Base-by-base conservation (phyloP, 2,329 filamentous ascomycete genomes). In the Escovopsis sp. region DNA sequence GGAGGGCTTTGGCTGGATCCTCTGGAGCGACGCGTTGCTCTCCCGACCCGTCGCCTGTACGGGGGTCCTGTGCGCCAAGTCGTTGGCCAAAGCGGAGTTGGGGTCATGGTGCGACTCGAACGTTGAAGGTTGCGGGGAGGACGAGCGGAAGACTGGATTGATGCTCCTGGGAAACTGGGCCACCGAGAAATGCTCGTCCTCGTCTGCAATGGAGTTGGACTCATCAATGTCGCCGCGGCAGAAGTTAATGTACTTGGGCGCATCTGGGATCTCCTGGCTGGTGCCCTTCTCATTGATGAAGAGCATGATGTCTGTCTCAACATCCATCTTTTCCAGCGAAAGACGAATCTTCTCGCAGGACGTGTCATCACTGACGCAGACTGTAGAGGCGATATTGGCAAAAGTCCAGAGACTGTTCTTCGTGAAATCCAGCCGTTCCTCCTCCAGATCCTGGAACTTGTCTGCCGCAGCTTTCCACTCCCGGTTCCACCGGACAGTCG, bases 361-460 rank as follows among this genome's bases (percentile, higher is more conserved):
- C 49, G 84, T 77, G 65, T 98, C 91, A 55, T 98, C 91, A 59
- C 88, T 96, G 39, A 98, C 91, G 57, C 91, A 98, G 10, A 96
- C 91, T 0, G 89, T 96, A 0, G 89, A 96, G 1, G 91, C 80
- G 53, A 98, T 87, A 59, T 98, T 98, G 43, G 91, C 89, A 65
- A 96, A 98, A 12, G 81, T 89, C 93, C 91, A 98, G 7, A 98
- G 69, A 56, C 91, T 96, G 65, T 85, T 94, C 70, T 96, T 98
- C 51, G 87, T 88, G 58, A 94, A 98, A 62, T 98, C 91, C 34
- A 98, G 73, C 36, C 91, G 76, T 64, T 98, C 91, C 61, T 98
- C 93, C 64, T 98, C 91, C 11, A 98, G 75, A 55, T 98, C 93
- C 67, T 98, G 93, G 63, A 98, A 98, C 68, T 96, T 98, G 70